Base-by-base conservation (phyloP, 2,329 filamentous ascomycete species). In the Penicillium verrucosum region DNA sequence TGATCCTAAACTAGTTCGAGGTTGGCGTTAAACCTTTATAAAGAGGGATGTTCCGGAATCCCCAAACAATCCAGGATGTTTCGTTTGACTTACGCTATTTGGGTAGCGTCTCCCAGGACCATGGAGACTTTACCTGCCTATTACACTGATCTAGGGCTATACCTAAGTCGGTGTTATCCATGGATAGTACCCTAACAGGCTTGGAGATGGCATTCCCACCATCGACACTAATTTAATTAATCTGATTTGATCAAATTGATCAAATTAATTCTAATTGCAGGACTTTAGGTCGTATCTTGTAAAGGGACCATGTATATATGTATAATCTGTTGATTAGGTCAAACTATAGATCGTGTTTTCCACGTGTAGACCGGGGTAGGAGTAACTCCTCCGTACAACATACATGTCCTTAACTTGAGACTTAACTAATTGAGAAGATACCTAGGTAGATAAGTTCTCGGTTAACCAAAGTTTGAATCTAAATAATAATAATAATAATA, bases 11-110 rank as follows among this genome's bases (percentile, higher is more conserved):
- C 50, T 49, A 16, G 36, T 49, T 60, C 18, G 29, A 59, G 58
- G 50, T 34, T 58, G 58, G 58, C 44, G 51, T 55, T 40, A 41
- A 58, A 55, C 47, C 34, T 51, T 60, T 55, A 25, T 55, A 25
- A 38, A 43, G 47, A 38, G 36, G 51, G 30, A 49, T 27, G n/a
- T 40, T 44, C 46, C 38, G 25, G 32, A 51, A 38, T 34, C 11
- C 44, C 7, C 10, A 11, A 37, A 38, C 14, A 48, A 18, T 18
- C 11, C 12, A 23, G 11, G 16, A 10, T 50, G 32, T 47, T 51
- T 51, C 27, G 32, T 25, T 18, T 30, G 27, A 16, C 46, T 34
- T 48, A 10, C 45, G 36, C 38, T 54, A 37, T 48, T 41, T 11
- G 21, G 37, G 40, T 56, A 56, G 53, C 53, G 49, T 41, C 25